A percentile compares a stretch with the other conserved stretches of the same genome.
phyloP scores from a whole-genome alignment of 1,284 basidiomycete genomes.

The Pascua sp. region DNA sequence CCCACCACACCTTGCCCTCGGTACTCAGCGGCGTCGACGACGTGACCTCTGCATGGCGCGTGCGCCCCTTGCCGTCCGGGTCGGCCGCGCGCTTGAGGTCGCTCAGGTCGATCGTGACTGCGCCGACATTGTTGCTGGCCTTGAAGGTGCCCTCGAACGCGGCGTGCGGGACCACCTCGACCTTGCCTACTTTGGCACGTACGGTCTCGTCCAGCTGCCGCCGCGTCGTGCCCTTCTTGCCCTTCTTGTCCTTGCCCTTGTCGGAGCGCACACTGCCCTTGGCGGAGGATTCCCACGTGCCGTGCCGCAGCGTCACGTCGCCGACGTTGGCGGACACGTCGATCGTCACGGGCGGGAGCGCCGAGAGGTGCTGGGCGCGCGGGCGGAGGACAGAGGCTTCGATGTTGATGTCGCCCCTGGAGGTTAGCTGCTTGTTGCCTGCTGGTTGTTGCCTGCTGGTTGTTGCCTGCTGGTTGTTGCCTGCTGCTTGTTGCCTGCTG shows the following conservation, averaged over 20 bases:
- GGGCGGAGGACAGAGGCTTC: slow-evolving; percentile 1
- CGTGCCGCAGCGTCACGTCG: slow-evolving; percentile 9
- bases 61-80: slow-evolving; percentile 2
- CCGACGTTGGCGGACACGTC: slow-evolving; percentile 7
- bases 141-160: slow-evolving; percentile 13
- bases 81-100: neutral
- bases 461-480: neutral
- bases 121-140: slow-evolving; percentile 10
- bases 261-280: slow-evolving; percentile 1
- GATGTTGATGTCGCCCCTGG: slow-evolving; percentile 17
- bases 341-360: neutral
- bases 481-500: neutral
- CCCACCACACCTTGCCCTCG: neutral
- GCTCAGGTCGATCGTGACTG: slow-evolving; percentile 5
- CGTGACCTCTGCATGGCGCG: neutral
- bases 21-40: neutral
- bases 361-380: neutral
- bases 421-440: neutral
- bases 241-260: slow-evolving; percentile 11
- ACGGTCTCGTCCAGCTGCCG: neutral
- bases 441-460: neutral
- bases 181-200: neutral
- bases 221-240: slow-evolving; percentile 8
- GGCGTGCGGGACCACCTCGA: slow-evolving; percentile 13
- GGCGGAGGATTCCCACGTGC: slow-evolving; percentile 19